Base-by-base conservation (phyloP, 176 grass and related monocot species). In the Zoysia japonica region DNA sequence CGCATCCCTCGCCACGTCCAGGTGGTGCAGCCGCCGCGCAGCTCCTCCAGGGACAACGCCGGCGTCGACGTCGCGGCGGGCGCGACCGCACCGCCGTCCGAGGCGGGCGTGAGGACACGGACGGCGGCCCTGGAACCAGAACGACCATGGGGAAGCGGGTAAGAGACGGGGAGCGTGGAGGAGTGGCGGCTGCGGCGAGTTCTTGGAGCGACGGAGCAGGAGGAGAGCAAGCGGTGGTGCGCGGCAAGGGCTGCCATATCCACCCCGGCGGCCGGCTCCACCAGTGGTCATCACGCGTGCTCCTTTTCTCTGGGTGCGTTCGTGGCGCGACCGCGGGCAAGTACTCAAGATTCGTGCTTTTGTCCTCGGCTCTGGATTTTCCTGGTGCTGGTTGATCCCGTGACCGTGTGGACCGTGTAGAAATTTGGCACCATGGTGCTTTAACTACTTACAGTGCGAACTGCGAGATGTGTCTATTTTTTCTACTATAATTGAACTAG, bases 1-100 rank as follows among this genome's bases (percentile, higher is more conserved):
- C 81, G 70, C 78, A 89, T 93, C 15, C 86, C 96, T 39, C 86
- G 89, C 96, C 96, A 99, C 10, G 67, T 88, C 92, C 90, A 95
- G 3, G 42, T 74, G 47, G 69, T 82, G 88, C 86, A 91, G 67
- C 78, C 88, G 36, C 82, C 65, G 72, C 86, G 71, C 15, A 99
- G 75, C 84, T 95, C 92, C 80, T 89, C 82, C 20, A 91, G 84
- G 8, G 81, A 48, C 40, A 79, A 3, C 41, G 56, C 40, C 64
- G 60, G 10, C 60, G 76, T 0, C 47, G 61, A 9, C 5, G 67
- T 42, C 28, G 60, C 57, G 48, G 56, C 9, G 44, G 62, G 28
- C 69, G 43, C 45, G 67, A 17, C 64, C 51, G 70, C 68, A 20
- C 66, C 41, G 51, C 35, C 62, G 46, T n/a, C 65, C 0, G 69